Conservation (phyloP, 331 rosid species). For the Malus hybrid region DNA sequence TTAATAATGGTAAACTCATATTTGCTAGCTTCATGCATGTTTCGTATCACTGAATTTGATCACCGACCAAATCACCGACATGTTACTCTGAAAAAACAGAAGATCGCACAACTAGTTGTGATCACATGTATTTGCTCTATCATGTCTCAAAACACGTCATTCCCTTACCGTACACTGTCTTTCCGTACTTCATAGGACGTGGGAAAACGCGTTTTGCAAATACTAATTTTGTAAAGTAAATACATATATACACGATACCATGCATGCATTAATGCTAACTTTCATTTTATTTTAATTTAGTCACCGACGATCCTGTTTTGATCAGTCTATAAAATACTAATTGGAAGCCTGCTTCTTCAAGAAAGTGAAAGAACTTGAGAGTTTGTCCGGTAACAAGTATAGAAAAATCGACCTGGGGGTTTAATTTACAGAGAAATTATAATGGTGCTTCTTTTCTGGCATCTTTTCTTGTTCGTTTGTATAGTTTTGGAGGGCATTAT, state of each 20-base stretch:
- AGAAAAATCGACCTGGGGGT: not conserved
- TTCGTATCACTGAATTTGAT: not conserved
- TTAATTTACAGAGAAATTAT: slow-evolving; percentile 3
- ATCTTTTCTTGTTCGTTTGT: slow-evolving; percentile 18
- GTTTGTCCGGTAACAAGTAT: not conserved
- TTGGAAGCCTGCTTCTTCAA: slow-evolving; percentile 12
- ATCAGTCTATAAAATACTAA: slow-evolving; percentile 28
- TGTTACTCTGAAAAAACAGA: not conserved
- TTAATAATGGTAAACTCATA: too few relatives aligned
- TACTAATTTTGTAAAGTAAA: not conserved
- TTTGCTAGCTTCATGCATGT: too few relatives aligned
- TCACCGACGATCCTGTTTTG: slow-evolving; percentile 58
- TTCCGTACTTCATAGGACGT: slow-evolving; percentile 10
- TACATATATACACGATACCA: too few relatives aligned
- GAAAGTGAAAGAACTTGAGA: not conserved
- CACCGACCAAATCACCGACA: slow-evolving; percentile 13
- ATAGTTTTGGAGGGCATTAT: slow-evolving; percentile 11
- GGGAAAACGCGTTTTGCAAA: slow-evolving; percentile 19
- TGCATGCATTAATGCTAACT: too few relatives aligned
- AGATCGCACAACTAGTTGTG: slow-evolving; percentile 5
- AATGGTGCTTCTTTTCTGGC: slow-evolving; percentile 34
- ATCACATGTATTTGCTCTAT: slow-evolving; percentile 24
- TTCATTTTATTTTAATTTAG: slow-evolving; percentile 17
- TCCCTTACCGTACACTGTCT: not conserved
- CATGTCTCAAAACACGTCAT: slow-evolving; percentile 3